Evolutionary conservation across 495 filamentous ascomycete genomes (phyloP).

Genomic region (Hypoxylon cercidicola): DNA sequence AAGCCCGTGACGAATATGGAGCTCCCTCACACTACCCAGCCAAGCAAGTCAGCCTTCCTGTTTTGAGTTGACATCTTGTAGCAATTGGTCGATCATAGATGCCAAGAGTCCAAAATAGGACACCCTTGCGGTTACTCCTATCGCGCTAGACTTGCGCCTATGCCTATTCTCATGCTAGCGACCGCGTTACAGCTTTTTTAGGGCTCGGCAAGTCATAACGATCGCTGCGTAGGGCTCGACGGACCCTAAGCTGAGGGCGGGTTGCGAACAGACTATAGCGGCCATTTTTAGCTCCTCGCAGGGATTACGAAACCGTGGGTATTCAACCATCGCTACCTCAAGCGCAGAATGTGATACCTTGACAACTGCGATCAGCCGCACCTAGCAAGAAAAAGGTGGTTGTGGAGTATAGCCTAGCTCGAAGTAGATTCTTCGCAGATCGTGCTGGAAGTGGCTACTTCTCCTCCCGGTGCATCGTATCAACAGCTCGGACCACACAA

Average conservation of each 20-base stretch:
- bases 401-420: constrained; percentile 31
- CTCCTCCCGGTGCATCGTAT: constrained; percentile 17
- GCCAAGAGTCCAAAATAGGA: constrained; percentile 26
- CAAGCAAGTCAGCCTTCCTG: constrained; percentile 31
- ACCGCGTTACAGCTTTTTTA: constrained; percentile 38
- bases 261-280: constrained; percentile 34
- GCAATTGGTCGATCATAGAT: constrained; percentile 34
- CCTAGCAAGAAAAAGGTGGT: constrained; percentile 27
- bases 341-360: constrained; percentile 32
- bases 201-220: constrained; percentile 28
- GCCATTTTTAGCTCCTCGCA: constrained; percentile 40
- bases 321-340: constrained; percentile 31
- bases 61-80: constrained; percentile 32
- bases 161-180: constrained; percentile 17
- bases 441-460: constrained; percentile 31
- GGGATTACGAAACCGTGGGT: constrained; percentile 46
- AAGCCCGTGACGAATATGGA: constrained; percentile 28
- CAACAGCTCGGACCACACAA: constrained; percentile 22
- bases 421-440: constrained; percentile 33
- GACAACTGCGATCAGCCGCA: constrained; percentile 32
- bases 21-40: constrained; percentile 27
- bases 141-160: constrained; percentile 20
- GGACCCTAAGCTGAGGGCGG: constrained; percentile 14
- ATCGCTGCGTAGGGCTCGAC: constrained; percentile 23
- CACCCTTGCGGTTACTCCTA: constrained; percentile 27